Evolutionary conservation across 2,329 filamentous ascomycete genomes (phyloP).

Genomic region (Aspergillus eucalypticola): DNA sequence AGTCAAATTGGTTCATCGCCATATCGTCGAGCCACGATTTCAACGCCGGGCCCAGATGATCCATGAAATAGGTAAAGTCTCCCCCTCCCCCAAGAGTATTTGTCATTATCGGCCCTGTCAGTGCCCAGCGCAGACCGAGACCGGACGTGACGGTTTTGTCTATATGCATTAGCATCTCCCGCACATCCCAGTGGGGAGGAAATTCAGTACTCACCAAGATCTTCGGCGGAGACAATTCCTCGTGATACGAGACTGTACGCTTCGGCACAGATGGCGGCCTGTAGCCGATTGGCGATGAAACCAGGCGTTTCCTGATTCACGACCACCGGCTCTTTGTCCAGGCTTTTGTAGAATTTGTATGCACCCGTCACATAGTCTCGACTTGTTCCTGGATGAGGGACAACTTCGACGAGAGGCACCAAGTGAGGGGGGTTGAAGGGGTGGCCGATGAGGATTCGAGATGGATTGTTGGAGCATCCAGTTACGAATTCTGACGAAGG

Average conservation of each 20-base stretch:
- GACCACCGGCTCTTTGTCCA: constrained; percentile 46
- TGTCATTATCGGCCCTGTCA: constrained; percentile 19
- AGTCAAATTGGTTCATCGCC: constrained; percentile 11
- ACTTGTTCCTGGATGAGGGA: constrained; percentile 9
- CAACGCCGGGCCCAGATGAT: constrained; percentile 18
- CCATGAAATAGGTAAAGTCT: constrained; percentile 20
- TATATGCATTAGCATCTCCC: neutral
- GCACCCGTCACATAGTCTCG: neutral
- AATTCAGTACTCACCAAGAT: constrained; percentile 13
- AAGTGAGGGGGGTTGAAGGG: constrained; percentile 18
- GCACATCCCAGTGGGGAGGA: neutral
- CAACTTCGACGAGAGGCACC: constrained; percentile 15
- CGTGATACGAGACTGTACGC: constrained; percentile 37
- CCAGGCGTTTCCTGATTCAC: constrained; percentile 46
- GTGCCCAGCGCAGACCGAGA: constrained; percentile 20
- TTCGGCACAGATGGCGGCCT: constrained; percentile 42
- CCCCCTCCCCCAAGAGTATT: constrained; percentile 20
- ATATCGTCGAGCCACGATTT: constrained; percentile 20
- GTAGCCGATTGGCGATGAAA: constrained; percentile 50
- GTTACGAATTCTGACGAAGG: constrained; percentile 13
- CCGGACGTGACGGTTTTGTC: constrained; percentile 19
- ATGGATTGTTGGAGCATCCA: constrained; percentile 11
- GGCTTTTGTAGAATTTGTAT: constrained; percentile 37
- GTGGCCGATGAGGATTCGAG: constrained; percentile 14
- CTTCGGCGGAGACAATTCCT: constrained; percentile 28